A percentile compares a stretch with the other conserved stretches of the same genome.
These are phyloP conservation scores for Cydonia oblonga DNA, from an alignment of 331 rosid genomes.

Conservation along the genomic window DNA sequence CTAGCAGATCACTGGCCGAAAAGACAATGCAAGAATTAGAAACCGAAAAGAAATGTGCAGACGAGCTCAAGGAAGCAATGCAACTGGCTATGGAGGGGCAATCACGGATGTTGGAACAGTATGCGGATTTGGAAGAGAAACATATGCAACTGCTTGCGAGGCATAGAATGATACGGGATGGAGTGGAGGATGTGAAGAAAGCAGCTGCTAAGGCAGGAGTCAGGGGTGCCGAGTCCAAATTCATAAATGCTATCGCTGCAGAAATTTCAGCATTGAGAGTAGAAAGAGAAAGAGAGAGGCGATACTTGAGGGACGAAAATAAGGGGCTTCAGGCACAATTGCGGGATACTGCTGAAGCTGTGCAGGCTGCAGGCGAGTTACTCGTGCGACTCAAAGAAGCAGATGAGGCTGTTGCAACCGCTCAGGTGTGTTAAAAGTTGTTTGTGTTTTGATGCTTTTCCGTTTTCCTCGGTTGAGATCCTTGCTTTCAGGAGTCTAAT, in stretches of 20 bases:
- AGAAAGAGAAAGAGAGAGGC: slow-evolving; percentile 75
- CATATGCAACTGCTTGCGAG: slow-evolving; percentile 75
- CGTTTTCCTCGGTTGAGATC: not conserved
- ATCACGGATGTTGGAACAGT: slow-evolving; percentile 80
- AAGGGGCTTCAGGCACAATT: slow-evolving; percentile 91
- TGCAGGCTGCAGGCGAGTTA: slow-evolving; percentile 96
- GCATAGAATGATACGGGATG: slow-evolving; percentile 77
- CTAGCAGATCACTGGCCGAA: slow-evolving; percentile 55
- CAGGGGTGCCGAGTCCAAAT: slow-evolving; percentile 84
- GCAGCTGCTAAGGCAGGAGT: slow-evolving; percentile 94
- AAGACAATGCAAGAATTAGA: slow-evolving; percentile 60
- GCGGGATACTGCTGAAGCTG: slow-evolving; percentile 96
- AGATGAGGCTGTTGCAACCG: slow-evolving; percentile 64
- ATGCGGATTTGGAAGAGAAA: slow-evolving; percentile 96
- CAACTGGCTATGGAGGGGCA: slow-evolving; percentile 81
- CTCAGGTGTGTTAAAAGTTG: slow-evolving; percentile 50
- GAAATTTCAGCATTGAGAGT: slow-evolving; percentile 81
- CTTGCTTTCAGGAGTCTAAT: not conserved
- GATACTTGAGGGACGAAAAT: slow-evolving; percentile 71
- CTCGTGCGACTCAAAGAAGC: slow-evolving; percentile 90
- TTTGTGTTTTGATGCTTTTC: not conserved
- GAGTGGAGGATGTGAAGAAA: slow-evolving; percentile 86
- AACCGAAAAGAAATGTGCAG: slow-evolving; percentile 70
- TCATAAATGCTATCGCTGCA: slow-evolving; percentile 91
- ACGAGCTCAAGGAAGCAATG: slow-evolving; percentile 86